Conservation (phyloP, 2,329 filamentous ascomycete species). For the Keithomyces neogunnii region DNA sequence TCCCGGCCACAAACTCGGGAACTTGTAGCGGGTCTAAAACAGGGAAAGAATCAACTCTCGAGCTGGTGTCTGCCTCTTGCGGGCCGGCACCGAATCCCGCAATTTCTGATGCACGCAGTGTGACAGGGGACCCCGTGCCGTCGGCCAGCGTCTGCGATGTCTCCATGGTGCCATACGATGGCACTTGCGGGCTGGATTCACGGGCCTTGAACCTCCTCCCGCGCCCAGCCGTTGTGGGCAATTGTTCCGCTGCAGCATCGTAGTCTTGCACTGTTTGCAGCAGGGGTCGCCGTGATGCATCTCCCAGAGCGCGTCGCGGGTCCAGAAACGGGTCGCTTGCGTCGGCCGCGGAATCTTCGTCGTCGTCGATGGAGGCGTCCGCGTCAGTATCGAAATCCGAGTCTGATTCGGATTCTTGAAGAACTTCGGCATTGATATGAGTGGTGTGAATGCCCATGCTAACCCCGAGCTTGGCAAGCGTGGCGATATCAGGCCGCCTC, state of each 20-base stretch:
- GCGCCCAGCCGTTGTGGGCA: constrained; percentile 10
- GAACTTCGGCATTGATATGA: constrained; percentile 54
- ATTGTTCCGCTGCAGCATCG: constrained; percentile 5
- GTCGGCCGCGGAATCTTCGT: constrained; percentile 19
- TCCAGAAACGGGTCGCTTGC: constrained; percentile 15
- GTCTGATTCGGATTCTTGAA: constrained; percentile 32
- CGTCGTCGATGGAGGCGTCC: constrained; percentile 21
- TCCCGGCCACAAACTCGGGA: constrained; percentile 2
- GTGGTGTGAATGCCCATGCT: constrained; percentile 71
- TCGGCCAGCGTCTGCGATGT: constrained; percentile 13
- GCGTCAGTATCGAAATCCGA: constrained; percentile 23
- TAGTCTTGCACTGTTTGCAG: constrained; percentile 2
- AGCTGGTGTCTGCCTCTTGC: background rate
- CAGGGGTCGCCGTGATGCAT: constrained; percentile 14
- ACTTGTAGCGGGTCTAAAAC: constrained; percentile 11
- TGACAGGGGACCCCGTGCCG: constrained; percentile 1
- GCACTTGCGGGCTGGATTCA: constrained; percentile 8
- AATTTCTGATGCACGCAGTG: constrained; percentile 8
- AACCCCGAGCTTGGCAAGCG: constrained; percentile 49
- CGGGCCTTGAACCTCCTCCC: constrained; percentile 8
- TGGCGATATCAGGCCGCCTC: constrained; percentile 46
- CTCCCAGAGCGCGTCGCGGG: constrained; percentile 18
- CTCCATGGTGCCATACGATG: constrained; percentile 26
- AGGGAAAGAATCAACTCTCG: constrained; percentile 14
- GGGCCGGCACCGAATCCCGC: constrained; percentile 2